Base-by-base conservation (phyloP, 768 basidiomycete species). In the Suillus hirtellus region DNA sequence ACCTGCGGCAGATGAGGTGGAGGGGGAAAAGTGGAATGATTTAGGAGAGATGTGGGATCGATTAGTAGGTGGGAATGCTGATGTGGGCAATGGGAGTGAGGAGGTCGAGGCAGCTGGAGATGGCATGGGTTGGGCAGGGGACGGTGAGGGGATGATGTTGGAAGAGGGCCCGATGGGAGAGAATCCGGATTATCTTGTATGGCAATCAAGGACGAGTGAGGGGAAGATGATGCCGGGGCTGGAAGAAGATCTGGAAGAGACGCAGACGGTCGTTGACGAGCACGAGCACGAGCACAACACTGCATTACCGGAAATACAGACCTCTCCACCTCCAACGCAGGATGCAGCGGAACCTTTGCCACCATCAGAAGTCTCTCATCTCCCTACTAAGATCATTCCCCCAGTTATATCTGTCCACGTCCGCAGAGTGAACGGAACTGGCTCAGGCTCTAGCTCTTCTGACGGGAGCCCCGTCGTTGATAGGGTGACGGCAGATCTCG, bases 21-120 rank as follows among this genome's bases (percentile, higher is more conserved):
- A 79, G 52, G 70, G 73, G 19, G 14, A 56, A 1, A 72, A 74
- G 35, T 88, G 85, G 85, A 79, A 82, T 12, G 82, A 86, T 55
- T 77, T 88, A 1, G 81, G 83, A 31, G 78, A 78, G 3, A 78
- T 77, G 14, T 88, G 87, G 85, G 85, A 87, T 58, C 78, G 77
- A 11, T 72, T 84, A 15, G 78, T 81, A 6, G 69, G 68, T 31
- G 58, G 66, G 7, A 24, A 31, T 10, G 40, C 24, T 21, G 49
- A 47, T 1, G 77, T 63, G 9, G 71, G 70, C n/a, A n/a, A n/a
- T 35, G 35, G 19, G 6, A 11, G 43, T 44, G 10, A 58, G 40
- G 40, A 38, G 59, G 10, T 43, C 4, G 55, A 6, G 43, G 40
- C 9, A 35, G 40, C n/a, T 55, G 59, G 54, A 1, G 82, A 86